Base-by-base conservation (phyloP, 163 green algal genomes). In the Chlamydomonas reinhardtii region DNA sequence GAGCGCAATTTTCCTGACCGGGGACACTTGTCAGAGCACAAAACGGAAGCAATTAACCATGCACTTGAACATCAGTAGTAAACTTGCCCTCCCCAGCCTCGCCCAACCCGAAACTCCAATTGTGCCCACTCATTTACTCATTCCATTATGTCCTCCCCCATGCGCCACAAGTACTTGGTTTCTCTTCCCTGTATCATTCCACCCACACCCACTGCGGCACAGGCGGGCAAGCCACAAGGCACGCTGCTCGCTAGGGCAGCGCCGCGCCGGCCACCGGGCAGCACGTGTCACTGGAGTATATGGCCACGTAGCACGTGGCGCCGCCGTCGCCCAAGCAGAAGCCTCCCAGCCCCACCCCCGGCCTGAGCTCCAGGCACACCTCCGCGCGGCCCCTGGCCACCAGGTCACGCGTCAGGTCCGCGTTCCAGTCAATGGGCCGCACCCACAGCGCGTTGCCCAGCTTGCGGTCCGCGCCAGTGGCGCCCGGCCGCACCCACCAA, bases 291-390 rank as follows among this genome's bases (percentile, higher is more conserved):
- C 29, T 39, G 31, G 66, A 73, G 66, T n/a, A 43, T 31, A 73
- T 15, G 2, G 66, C 12, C n/a, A 43, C 66, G 4, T 22, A 39
- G 66, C 66, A 73, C 61, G 61, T 66, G 31, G 8, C 14, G 22
- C 4, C 15, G 16, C 14, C 31, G 31, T 31, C 66, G 16, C 66
- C 66, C 66, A 73, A 1, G 16, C 66, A 73, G 31, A 73, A 39
- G 66, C 19, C 31, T 0, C 31, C 22, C 66, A 73, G 66, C 31
- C 16, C n/a, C 66, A 43, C 66, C 1, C 66, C 66, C n/a, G 31
- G 66, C 31, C 66, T 31, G 14, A 73, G 66, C 66, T 73, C 66
- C 66, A 73, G 31, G 31, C 66, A 73, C 31, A 73, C 66, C 66
- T 73, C 31, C 31, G 31, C 66, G 2, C 66, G 66, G 9, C 66